These are phyloP conservation scores for Fraxinus baroniana DNA, from an alignment of 305 asterid genomes.

Conservation along the genomic window DNA sequence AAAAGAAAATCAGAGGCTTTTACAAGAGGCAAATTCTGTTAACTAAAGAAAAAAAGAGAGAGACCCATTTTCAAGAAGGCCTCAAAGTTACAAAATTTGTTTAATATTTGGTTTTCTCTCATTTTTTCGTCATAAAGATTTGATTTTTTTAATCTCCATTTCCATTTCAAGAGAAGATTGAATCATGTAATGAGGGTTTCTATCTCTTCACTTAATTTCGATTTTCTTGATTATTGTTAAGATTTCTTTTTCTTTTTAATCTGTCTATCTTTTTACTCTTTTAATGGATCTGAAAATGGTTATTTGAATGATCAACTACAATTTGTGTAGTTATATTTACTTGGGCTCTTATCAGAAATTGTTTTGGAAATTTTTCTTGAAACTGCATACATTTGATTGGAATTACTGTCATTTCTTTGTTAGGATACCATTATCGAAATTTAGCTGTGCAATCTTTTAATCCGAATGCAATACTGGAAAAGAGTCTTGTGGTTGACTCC, in stretches of 20 bases:
- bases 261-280: neutral
- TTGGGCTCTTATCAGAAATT: neutral
- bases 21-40: neutral
- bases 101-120: neutral
- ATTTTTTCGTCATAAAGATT: neutral
- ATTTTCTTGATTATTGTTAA: neutral
- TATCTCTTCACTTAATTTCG: neutral
- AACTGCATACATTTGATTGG: neutral
- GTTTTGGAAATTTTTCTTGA: neutral
- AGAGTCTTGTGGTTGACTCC: neutral
- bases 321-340: neutral
- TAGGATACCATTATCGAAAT: neutral
- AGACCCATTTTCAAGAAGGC: neutral
- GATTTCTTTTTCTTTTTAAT: neutral
- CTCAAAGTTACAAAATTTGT: neutral
- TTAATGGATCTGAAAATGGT: neutral
- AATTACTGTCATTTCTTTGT: neutral
- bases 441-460: neutral
- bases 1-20: neutral
- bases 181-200: neutral
- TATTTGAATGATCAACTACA: neutral
- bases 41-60: neutral
- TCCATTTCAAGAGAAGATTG: slow-evolving; percentile 1
- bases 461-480: neutral
- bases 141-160: neutral